phyloP scores from a whole-genome alignment of 805 yeast species.

The Candida sonorensis region DNA sequence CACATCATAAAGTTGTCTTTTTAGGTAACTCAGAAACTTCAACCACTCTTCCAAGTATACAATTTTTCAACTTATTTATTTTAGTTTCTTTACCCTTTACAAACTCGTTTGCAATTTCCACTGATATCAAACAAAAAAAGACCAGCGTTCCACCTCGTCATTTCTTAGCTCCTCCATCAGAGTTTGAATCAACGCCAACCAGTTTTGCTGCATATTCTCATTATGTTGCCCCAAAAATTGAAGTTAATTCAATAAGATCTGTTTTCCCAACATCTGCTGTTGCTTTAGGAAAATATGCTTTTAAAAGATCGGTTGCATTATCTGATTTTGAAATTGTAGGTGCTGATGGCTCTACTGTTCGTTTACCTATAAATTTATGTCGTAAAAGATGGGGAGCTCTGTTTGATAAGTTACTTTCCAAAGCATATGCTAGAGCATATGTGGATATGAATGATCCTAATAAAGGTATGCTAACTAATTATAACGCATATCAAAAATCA shows the following conservation, averaged over 20 bases:
- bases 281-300: constrained; percentile 68
- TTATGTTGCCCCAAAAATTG: constrained; percentile 66
- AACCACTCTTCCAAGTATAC: constrained; percentile 37
- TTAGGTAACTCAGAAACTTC: constrained; percentile 48
- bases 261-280: constrained; percentile 74
- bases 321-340: constrained; percentile 70
- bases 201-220: constrained; percentile 67
- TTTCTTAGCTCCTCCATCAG: neutral
- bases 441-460: constrained; percentile 19
- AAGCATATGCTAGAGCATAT: constrained; percentile 57
- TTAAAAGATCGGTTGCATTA: constrained; percentile 56
- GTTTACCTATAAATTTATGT: constrained; percentile 52
- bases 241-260: constrained; percentile 58
- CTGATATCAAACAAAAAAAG: too few species aligned
- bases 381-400: constrained; percentile 74
- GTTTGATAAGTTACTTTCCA: constrained; percentile 54
- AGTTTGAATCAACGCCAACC: neutral
- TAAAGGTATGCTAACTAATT: too few species aligned
- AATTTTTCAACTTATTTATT: constrained; percentile 41
- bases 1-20: constrained; percentile 65
- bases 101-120: constrained; percentile 30
- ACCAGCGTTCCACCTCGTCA: too few species aligned
- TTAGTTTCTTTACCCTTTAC: constrained; percentile 49
- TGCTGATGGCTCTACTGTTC: constrained; percentile 62
- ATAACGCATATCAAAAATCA: too few species aligned